Percentiles rank a stretch among this genome's conserved stretches.
These are phyloP conservation scores for Chlamydomonas applanata DNA, from an alignment of 139 green algal genomes.

Conservation along the genomic window DNA sequence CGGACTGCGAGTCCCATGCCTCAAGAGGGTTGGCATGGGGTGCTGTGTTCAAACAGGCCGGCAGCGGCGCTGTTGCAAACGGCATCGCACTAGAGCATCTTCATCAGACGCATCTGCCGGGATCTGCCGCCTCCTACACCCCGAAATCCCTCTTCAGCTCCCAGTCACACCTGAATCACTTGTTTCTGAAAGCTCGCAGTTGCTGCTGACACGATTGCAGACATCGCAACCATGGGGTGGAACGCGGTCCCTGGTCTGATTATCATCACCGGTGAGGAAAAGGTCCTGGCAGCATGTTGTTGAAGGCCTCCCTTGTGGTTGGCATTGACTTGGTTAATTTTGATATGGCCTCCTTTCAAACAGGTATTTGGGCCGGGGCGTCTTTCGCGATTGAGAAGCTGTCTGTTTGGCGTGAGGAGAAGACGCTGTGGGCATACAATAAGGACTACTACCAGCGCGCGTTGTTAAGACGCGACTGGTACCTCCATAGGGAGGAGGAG, in stretches of 20 bases:
- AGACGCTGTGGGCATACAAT: constrained; percentile 28
- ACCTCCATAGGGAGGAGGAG: constrained; percentile 23
- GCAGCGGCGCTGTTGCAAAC: neutral
- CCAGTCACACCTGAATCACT: neutral
- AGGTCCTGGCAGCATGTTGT: neutral
- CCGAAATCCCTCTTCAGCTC: neutral
- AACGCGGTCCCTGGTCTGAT: constrained; percentile 19
- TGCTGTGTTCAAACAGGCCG: no score
- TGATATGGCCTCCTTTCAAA: no score
- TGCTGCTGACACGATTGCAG: neutral
- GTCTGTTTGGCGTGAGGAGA: constrained; percentile 14
- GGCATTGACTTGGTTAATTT: neutral
- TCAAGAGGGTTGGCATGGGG: no score
- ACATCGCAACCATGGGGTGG: constrained; percentile 19
- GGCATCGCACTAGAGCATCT: neutral
- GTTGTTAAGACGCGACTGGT: constrained; percentile 22
- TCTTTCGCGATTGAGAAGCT: neutral
- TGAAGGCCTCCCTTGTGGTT: neutral
- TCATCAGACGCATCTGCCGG: neutral
- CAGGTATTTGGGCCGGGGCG: constrained; percentile 23
- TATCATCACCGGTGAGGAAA: constrained; percentile 22
- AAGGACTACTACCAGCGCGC: constrained; percentile 29
- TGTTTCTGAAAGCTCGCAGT: neutral
- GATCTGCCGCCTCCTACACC: neutral
- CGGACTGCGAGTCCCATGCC: no score